Evolutionary conservation across 2,329 filamentous ascomycete genomes (phyloP), one percentile per base, ranked within the genome.

Genomic region (Parastagonospora avenae): DNA sequence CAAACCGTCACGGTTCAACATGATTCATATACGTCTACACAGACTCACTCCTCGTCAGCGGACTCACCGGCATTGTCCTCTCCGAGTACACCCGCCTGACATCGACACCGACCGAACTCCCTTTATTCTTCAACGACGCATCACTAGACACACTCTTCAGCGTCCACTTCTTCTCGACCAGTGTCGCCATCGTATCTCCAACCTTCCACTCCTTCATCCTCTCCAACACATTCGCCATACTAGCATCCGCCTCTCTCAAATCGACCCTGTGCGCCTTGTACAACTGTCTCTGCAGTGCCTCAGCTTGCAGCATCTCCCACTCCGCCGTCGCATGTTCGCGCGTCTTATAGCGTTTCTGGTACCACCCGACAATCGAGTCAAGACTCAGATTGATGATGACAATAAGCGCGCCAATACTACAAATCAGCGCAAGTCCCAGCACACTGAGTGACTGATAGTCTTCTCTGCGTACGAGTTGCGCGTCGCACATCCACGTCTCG

Each of bases 401-500:
- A 15, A 42, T 33, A 12, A 42, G 29, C 2, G 14, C 30, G 15
- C 41, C 41, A 8, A 42, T n/a, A 10, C n/a, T 4, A 14, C 41
- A 42, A 10, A 42, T 42, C 11, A 42, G 6, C n/a, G 30, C 30
- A 2, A 42, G 41, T 4, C 41, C 41, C 12, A 42, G 15, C 2
- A 42, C 41, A 10, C 41, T 42, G 4, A 42, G 41, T 6, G 41
- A 42, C 19, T 42, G 41, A 8, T 42, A 42, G 14, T 42, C 41
- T 8, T 42, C 41, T 4, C 41, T 8, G 3, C 15, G 11, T 7
- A 42, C 41, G 15, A 42, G 6, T 24, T 42, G 41, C 16, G 41
- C 29, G 7, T 32, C 30, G 41, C 41, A 42, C 41, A 42, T 42
- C 41, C 41, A 42, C n/a, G 41, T 42, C n/a, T 31, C 41, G 30